These are phyloP conservation scores for Telfairia occidentalis DNA, from an alignment of 331 rosid species.

Conservation along the genomic window DNA sequence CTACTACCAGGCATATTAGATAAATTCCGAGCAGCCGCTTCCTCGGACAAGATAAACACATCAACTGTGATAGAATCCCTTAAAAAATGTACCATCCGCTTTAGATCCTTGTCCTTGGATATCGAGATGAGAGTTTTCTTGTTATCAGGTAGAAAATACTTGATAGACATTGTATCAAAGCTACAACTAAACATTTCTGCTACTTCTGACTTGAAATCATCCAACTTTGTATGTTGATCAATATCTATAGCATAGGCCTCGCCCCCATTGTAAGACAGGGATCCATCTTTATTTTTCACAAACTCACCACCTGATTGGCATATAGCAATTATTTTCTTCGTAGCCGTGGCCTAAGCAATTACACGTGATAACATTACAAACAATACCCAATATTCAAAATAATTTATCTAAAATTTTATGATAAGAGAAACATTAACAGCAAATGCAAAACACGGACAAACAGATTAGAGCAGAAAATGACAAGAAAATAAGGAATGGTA, in stretches of 20 bases:
- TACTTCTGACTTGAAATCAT: conserved; percentile 63
- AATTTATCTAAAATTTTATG: not conserved
- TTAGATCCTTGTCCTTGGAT: conserved; percentile 90
- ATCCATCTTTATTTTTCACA: conserved; percentile 64
- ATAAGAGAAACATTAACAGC: not conserved
- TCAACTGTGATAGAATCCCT: conserved; percentile 65
- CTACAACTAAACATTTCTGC: conserved; percentile 62
- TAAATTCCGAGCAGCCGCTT: conserved; percentile 49
- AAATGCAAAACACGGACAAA: not conserved
- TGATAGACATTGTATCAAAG: conserved; percentile 45
- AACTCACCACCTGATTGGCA: conserved; percentile 92
- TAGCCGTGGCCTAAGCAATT: conserved; percentile 42
- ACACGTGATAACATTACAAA: not conserved
- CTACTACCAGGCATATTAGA: conserved; percentile 89
- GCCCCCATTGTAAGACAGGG: conserved; percentile 67
- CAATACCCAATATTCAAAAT: not conserved
- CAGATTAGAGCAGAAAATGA: not conserved
- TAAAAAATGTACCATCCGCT: conserved; percentile 73
- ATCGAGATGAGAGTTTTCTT: conserved; percentile 79
- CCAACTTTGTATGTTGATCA: conserved; percentile 48
- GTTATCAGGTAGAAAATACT: conserved; percentile 88
- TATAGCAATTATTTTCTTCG: conserved; percentile 77
- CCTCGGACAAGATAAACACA: conserved; percentile 60
- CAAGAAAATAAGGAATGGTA: not conserved
- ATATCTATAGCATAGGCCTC: conserved; percentile 85